Percentiles rank a stretch among this genome's conserved stretches.
Evolutionary conservation across 169 alveolate genomes (phyloP).

Genomic region (Plasmodium yoelii): DNA sequence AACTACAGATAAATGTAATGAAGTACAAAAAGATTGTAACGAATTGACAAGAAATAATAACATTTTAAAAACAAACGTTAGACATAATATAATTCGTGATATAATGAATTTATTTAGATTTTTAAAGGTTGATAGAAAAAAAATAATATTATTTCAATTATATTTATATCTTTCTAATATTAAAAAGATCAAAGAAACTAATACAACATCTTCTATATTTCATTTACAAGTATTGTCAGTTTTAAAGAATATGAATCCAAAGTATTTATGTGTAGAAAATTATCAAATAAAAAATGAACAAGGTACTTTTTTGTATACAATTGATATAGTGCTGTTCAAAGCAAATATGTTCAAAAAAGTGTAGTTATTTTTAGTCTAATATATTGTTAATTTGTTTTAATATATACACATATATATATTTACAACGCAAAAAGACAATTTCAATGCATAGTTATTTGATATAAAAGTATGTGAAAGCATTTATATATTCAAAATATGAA

Average conservation of each 20-base stretch:
- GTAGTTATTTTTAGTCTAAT: slow-evolving; percentile 35
- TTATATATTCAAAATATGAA: slow-evolving; percentile 46
- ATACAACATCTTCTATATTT: slow-evolving; percentile 32
- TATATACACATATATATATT: slow-evolving; percentile 13
- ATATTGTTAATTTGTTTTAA: slow-evolving; percentile 53
- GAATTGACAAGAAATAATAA: slow-evolving; percentile 2
- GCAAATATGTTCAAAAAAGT: slow-evolving; percentile 1
- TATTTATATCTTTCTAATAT: slow-evolving; percentile 47
- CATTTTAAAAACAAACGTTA: neutral
- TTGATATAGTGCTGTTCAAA: slow-evolving; percentile 45
- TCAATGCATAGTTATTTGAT: slow-evolving; percentile 14
- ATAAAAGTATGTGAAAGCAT: slow-evolving; percentile 41
- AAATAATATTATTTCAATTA: slow-evolving; percentile 60
- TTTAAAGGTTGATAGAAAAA: slow-evolving; percentile 54
- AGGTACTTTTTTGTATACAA: slow-evolving; percentile 59
- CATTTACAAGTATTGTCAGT: slow-evolving; percentile 44
- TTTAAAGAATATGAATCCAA: slow-evolving; percentile 33
- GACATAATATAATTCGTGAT: neutral
- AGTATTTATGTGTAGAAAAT: slow-evolving; percentile 28
- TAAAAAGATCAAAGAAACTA: slow-evolving; percentile 37
- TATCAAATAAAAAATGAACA: slow-evolving; percentile 61
- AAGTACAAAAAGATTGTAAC: slow-evolving; percentile 2
- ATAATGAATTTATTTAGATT: slow-evolving; percentile 34
- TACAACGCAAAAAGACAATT: slow-evolving; percentile 33
- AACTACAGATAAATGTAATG: neutral